phyloP scores from a whole-genome alignment of 2,329 filamentous ascomycete genomes.

The Huntiella savannae region DNA sequence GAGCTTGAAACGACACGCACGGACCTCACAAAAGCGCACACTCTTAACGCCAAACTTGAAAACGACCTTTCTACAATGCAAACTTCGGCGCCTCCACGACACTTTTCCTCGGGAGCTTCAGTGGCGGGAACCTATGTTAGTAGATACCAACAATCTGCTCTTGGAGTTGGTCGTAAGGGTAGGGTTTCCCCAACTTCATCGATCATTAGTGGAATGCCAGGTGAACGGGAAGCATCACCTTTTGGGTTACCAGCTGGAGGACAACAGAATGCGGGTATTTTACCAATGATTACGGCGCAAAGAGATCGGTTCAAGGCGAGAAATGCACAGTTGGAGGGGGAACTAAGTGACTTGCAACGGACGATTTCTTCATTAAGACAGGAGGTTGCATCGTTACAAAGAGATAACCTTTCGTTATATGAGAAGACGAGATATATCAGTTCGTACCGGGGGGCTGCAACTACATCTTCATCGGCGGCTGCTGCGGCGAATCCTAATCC shows the following conservation, averaged over 20 bases:
- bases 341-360: slow-evolving; percentile 67
- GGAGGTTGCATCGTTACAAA: slow-evolving; percentile 80
- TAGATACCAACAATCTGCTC: slow-evolving; percentile 47
- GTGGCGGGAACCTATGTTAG: slow-evolving; percentile 82
- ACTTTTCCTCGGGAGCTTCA: slow-evolving; percentile 73
- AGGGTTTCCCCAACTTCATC: slow-evolving; percentile 80
- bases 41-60: slow-evolving; percentile 74
- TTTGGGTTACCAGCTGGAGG: slow-evolving; percentile 34
- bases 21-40: slow-evolving; percentile 69
- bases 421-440: slow-evolving; percentile 96
- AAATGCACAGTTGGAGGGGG: slow-evolving; percentile 74
- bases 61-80: slow-evolving; percentile 80
- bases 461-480: slow-evolving; percentile 39
- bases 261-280: slow-evolving; percentile 44
- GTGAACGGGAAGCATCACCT: slow-evolving; percentile 43
- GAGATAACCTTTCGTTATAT: slow-evolving; percentile 88
- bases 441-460: slow-evolving; percentile 43
- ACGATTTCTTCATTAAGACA: slow-evolving; percentile 72
- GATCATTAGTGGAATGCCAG: slow-evolving; percentile 68
- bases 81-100: slow-evolving; percentile 57
- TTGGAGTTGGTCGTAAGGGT: slow-evolving; percentile 44
- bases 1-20: slow-evolving; percentile 67
- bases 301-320: slow-evolving; percentile 96
- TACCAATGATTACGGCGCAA: slow-evolving; percentile 97
- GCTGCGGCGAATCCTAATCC: slow-evolving; percentile 58